Percentiles rank a stretch among this genome's conserved stretches.
Conservation (phyloP, 805 yeast genomes). For the Isabelozyma pseudorhagii region DNA sequence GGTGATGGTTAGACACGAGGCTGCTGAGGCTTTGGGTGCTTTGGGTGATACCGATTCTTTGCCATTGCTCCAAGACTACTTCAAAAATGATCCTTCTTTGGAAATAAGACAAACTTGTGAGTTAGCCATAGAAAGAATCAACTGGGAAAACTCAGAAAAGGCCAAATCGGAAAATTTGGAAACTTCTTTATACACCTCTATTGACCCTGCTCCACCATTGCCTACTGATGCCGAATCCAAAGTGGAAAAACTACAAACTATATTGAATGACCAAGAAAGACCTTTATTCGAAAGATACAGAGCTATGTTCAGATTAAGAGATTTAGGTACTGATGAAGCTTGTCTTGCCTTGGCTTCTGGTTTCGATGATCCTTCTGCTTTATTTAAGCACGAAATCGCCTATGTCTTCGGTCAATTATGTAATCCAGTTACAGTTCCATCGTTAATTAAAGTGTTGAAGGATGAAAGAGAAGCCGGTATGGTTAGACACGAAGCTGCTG, state of each 20-base stretch:
- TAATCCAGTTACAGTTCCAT: constrained; percentile 88
- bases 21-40: constrained; percentile 98
- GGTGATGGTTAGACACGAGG: constrained; percentile 98
- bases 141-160: constrained; percentile 78
- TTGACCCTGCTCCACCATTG: constrained; percentile 98
- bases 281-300: constrained; percentile 93
- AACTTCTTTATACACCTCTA: constrained; percentile 74
- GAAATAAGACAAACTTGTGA: constrained; percentile 98
- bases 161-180: constrained; percentile 69
- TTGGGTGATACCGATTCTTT: constrained; percentile 78
- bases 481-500: constrained; percentile 99
- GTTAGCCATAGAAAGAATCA: constrained; percentile 90
- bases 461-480: constrained; percentile 85
- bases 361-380: constrained; percentile 84
- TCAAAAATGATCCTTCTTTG: constrained; percentile 68
- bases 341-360: constrained; percentile 90
- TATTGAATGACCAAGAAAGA: constrained; percentile 70
- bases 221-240: constrained; percentile 55
- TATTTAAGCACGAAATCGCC: constrained; percentile 96
- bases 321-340: constrained; percentile 90
- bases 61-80: constrained; percentile 60
- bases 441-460: constrained; percentile 76
- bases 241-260: constrained; percentile 60
- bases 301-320: constrained; percentile 97
- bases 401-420: constrained; percentile 97